Percentiles rank a stretch among this genome's conserved stretches.
These are phyloP conservation scores for Malus fusca DNA, from an alignment of 306 rosid species.

Conservation along the genomic window DNA sequence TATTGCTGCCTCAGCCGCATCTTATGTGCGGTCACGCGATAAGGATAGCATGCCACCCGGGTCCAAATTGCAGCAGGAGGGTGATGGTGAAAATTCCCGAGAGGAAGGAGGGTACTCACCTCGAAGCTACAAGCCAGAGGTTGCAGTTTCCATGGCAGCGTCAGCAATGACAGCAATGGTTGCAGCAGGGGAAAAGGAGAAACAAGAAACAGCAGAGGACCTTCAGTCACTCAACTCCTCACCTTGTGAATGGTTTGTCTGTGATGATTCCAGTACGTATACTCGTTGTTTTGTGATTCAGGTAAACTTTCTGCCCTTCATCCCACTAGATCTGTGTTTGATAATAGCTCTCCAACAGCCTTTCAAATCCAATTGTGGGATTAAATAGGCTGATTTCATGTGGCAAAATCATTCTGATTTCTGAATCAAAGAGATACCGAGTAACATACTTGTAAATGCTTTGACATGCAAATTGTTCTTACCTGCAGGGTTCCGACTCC, in stretches of 20 bases:
- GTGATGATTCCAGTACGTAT: conserved; percentile 64
- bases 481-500: conserved; percentile 83
- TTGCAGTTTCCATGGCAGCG: conserved; percentile 74
- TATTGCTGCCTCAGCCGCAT: conserved; percentile 86
- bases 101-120: conserved; percentile 36
- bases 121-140: conserved; percentile 53
- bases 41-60: conserved; percentile 38
- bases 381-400: neutral
- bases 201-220: conserved; percentile 67
- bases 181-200: conserved; percentile 79
- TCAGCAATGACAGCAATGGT: conserved; percentile 88
- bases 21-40: conserved; percentile 54
- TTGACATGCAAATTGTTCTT: conserved; percentile 1
- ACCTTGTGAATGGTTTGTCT: conserved; percentile 94
- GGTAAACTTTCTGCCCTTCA: conserved; percentile 28
- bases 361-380: neutral
- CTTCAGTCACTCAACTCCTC: conserved; percentile 83
- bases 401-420: neutral
- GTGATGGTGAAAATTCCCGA: conserved; percentile 13
- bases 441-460: neutral
- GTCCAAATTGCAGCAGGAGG: conserved; percentile 25
- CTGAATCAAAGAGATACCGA: neutral
- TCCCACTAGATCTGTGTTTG: neutral
- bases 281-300: conserved; percentile 88
- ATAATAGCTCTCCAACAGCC: neutral